phyloP scores from a whole-genome alignment of 176 grass and related monocot species.

The Chloris gayana region DNA sequence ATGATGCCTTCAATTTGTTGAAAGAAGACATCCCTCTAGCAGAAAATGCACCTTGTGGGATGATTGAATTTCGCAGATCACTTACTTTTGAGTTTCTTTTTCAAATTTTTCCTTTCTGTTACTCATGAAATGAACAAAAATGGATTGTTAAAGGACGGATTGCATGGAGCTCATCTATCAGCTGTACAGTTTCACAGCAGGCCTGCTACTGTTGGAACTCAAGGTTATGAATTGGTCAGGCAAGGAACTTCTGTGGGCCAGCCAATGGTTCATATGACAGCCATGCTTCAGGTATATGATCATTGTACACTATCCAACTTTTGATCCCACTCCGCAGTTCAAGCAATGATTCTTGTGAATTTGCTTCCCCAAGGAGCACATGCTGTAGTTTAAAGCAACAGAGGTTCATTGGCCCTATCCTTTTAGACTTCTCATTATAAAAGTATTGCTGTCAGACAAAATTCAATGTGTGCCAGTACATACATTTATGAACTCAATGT shows the following conservation, averaged over 20 bases:
- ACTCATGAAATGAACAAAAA: constrained; percentile 77
- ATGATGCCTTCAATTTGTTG: constrained; percentile 66
- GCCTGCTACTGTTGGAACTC: constrained; percentile 50
- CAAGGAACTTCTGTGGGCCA: constrained; percentile 86
- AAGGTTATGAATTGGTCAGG: constrained; percentile 80
- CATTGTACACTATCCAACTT: constrained; percentile 8
- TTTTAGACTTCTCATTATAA: neutral
- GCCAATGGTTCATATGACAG: constrained; percentile 79
- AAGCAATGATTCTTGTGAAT: neutral
- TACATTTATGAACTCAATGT: too few species aligned
- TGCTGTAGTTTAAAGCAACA: neutral
- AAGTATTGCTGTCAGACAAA: too few species aligned
- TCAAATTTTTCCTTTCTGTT: constrained; percentile 92
- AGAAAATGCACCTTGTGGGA: constrained; percentile 92
- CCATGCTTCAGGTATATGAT: constrained; percentile 81
- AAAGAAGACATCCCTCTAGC: constrained; percentile 77
- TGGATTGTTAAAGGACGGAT: constrained; percentile 51
- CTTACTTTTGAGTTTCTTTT: constrained; percentile 97
- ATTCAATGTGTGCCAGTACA: too few species aligned
- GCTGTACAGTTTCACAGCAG: constrained; percentile 65
- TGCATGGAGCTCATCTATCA: constrained; percentile 56
- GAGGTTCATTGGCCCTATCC: neutral
- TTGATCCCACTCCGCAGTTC: constrained; percentile 16
- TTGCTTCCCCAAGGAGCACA: neutral
- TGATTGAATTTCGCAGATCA: constrained; percentile 94